Percentiles rank a stretch among this genome's conserved stretches.
phyloP scores from a whole-genome alignment of 768 basidiomycete genomes.

The Heimioporus sp. region DNA sequence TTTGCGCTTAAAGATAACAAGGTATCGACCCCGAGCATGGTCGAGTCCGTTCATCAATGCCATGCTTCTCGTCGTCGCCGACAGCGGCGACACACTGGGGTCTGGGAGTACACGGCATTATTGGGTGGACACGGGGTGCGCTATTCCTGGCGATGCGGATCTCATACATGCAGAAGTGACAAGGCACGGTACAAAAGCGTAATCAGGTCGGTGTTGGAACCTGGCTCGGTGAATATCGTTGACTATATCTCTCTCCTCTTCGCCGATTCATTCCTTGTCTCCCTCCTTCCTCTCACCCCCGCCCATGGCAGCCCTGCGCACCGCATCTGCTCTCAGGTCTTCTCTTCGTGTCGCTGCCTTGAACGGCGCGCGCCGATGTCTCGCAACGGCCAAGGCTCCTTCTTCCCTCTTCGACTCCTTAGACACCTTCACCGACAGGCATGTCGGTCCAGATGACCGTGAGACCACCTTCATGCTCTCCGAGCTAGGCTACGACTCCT shows the following conservation, averaged over 20 bases:
- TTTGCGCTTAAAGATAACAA: background rate
- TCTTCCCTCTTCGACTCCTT: conserved; percentile 75
- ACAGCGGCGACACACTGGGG: background rate
- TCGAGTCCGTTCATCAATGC: background rate
- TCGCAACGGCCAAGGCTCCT: conserved; percentile 62
- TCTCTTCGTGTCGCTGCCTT: conserved; percentile 10
- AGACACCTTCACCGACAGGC: conserved; percentile 87
- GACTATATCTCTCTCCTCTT: conserved; percentile 20
- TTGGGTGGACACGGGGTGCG: conserved; percentile 1
- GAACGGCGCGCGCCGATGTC: conserved; percentile 29
- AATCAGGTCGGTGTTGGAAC: conserved; percentile 37
- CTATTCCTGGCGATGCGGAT: conserved; percentile 6
- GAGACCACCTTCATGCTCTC: conserved; percentile 83
- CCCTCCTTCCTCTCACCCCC: conserved; percentile 14
- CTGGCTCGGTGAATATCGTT: conserved; percentile 40
- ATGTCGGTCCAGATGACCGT: conserved; percentile 87
- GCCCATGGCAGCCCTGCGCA: conserved; percentile 29
- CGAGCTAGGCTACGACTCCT: conserved; percentile 76
- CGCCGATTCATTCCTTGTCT: conserved; percentile 16
- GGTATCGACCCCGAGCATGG: conserved; percentile 27
- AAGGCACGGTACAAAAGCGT: conserved; percentile 23
- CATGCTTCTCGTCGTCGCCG: conserved; percentile 5
- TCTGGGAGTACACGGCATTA: background rate
- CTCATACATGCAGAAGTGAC: conserved; percentile 10
- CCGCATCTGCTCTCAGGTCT: conserved; percentile 24